Evolutionary conservation across 306 rosid species (phyloP).

Genomic region (Vigna nakashimae): DNA sequence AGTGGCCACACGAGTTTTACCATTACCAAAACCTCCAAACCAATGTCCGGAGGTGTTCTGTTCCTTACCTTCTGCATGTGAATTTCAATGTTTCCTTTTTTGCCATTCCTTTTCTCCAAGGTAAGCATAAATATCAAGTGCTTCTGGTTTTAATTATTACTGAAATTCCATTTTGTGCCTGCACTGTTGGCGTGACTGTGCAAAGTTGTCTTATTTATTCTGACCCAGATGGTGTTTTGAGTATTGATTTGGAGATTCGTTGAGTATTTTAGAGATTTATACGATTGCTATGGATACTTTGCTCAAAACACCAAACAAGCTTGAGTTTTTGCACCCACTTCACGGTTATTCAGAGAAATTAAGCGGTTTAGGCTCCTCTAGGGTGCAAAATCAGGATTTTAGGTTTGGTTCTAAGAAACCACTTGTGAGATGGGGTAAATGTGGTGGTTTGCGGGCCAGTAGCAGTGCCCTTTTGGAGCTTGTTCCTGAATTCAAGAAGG

Average conservation of each 20-base stretch:
- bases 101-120: conserved; percentile 38
- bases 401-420: conserved; percentile 68
- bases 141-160: background rate
- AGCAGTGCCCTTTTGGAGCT: conserved; percentile 84
- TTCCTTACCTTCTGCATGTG: conserved; percentile 33
- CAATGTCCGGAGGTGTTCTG: conserved; percentile 14
- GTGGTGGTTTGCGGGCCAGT: conserved; percentile 59
- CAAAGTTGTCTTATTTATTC: conserved; percentile 30
- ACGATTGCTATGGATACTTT: conserved; percentile 75
- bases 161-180: conserved; percentile 1
- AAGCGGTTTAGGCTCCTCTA: conserved; percentile 50
- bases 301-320: conserved; percentile 90
- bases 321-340: conserved; percentile 77
- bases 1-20: conserved; percentile 63
- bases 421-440: conserved; percentile 52
- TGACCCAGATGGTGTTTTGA: conserved; percentile 45
- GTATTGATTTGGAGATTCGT: conserved; percentile 37
- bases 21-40: conserved; percentile 44
- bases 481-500: conserved; percentile 92
- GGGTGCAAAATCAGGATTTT: conserved; percentile 65
- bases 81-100: conserved; percentile 43
- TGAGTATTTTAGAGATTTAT: conserved; percentile 39
- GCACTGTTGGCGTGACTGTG: conserved; percentile 17
- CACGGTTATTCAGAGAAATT: conserved; percentile 80
- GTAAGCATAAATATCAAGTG: conserved; percentile 49